Conservation (phyloP, 1,284 basidiomycete genomes). For the Trichosporon sp. region DNA sequence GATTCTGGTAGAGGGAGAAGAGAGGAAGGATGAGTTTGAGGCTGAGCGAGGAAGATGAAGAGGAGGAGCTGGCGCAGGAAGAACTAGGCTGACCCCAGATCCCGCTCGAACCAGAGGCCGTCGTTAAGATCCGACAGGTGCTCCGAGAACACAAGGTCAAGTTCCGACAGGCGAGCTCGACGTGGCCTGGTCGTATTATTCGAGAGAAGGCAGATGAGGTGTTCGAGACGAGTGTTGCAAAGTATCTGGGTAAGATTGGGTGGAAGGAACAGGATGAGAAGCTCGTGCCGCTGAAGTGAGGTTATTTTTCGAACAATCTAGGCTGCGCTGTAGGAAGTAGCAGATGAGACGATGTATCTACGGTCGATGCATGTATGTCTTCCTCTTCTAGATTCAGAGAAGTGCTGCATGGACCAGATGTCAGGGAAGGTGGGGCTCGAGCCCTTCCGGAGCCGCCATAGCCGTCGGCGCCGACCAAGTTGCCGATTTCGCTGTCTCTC, state of each 20-base stretch:
- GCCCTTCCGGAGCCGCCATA: background rate
- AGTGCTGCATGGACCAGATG: too few species aligned
- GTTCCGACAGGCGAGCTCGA: constrained; percentile 37
- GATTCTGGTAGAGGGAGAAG: too few species aligned
- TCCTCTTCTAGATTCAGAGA: background rate
- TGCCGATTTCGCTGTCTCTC: background rate
- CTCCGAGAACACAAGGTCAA: constrained; percentile 19
- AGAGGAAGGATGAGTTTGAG: too few species aligned
- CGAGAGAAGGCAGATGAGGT: constrained; percentile 32
- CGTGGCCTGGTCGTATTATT: constrained; percentile 41
- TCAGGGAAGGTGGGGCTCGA: background rate
- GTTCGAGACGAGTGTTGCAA: constrained; percentile 28
- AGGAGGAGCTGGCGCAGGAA: background rate
- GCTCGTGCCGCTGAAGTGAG: constrained; percentile 4
- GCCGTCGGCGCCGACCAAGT: background rate
- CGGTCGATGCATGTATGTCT: background rate
- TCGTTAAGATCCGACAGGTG: constrained; percentile 24
- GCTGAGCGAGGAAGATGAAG: background rate
- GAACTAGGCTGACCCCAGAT: constrained; percentile 25
- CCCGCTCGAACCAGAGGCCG: constrained; percentile 36
- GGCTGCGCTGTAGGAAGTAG: background rate
- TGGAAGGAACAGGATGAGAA: constrained; percentile 27
- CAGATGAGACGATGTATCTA: background rate
- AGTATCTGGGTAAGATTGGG: constrained; percentile 33
- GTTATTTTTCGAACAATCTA: background rate